Evolutionary conservation across 495 filamentous ascomycete genomes (phyloP).

Genomic region (Hyaloscypha finlandica): DNA sequence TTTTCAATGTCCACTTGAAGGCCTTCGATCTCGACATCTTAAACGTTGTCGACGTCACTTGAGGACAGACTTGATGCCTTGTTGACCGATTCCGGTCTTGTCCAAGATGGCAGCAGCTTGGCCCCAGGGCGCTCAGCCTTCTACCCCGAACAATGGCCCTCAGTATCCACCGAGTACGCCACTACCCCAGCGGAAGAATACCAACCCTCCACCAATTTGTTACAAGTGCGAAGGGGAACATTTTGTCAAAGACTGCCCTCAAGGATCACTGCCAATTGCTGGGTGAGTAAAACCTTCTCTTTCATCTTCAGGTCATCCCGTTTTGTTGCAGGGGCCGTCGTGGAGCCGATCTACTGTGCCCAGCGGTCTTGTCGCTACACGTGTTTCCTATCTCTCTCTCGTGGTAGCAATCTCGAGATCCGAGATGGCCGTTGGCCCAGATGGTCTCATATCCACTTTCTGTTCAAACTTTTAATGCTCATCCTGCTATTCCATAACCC

Average conservation of each 20-base stretch:
- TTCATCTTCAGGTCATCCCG: not conserved
- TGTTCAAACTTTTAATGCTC: not conserved
- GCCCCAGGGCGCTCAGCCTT: slow-evolving; percentile 19
- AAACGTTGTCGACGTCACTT: not conserved
- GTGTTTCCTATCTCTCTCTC: not conserved
- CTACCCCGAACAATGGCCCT: slow-evolving; percentile 33
- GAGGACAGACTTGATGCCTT: slow-evolving; percentile 19
- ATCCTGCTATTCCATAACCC: not conserved
- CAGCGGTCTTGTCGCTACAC: not conserved
- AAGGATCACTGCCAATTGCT: slow-evolving; percentile 50
- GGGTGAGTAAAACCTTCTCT: slow-evolving; percentile 54
- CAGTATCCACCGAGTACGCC: slow-evolving; percentile 38
- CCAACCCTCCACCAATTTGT: slow-evolving; percentile 38
- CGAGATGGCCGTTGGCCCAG: not conserved
- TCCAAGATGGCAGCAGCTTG: slow-evolving; percentile 24
- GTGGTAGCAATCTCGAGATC: not conserved
- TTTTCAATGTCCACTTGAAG: not conserved
- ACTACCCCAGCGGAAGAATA: slow-evolving; percentile 32
- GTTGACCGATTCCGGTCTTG: not conserved
- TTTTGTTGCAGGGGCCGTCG: not conserved
- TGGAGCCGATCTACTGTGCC: not conserved
- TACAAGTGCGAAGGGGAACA: slow-evolving; percentile 56
- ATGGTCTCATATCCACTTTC: not conserved
- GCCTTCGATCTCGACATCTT: not conserved
- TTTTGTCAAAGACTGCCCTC: slow-evolving; percentile 51